Base-by-base conservation (phyloP, 306 rosid genomes). In the Lupinus albus region DNA sequence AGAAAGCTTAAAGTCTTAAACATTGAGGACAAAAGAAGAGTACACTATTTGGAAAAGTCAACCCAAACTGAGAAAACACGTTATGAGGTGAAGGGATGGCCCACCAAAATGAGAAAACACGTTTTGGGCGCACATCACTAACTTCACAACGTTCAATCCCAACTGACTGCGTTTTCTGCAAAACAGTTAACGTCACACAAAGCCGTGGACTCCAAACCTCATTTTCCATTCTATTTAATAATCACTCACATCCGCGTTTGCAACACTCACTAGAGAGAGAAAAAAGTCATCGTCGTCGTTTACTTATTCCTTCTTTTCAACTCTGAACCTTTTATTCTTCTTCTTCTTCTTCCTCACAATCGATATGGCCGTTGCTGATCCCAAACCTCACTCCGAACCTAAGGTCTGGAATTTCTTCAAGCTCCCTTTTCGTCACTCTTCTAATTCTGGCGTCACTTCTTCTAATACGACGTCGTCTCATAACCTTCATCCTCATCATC, bases 321-420 rank as follows among this genome's bases (percentile, higher is more conserved):
- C 58, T 20, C 5, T 20, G 17, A 68, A 41, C 11, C 11, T 9
- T 33, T 14, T n/a, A n/a, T n/a, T n/a, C 15, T 44, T 42, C 16
- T 44, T 70, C 49, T 8, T 61, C 47, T 8, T 44, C 71, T n/a
- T 16, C n/a, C 30, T 61, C 11, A 1, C 46, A 3, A 41, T 21
- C 46, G 46, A 15, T 75, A 93, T 93, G 99, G 84, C 89, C 64
- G 76, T 93, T 25, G 82, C 80, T 53, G 95, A 86, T 5, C 85
- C 82, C 61, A 90, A 83, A 58, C 80, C 91, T 33, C 85, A 86
- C 68, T 78, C 96, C 45, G 94, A 92, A 35, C 92, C 92, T 41
- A 93, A 85, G 79, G 88, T 80, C 41, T 93, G 99, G 99, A 89
- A 88, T 48, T 86, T 93, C 82, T 85, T 93, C 76, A 90, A 70